These are phyloP conservation scores for Globisporangium mamillatum DNA, from an alignment of 352 stramenopile species.

Conservation along the genomic window DNA sequence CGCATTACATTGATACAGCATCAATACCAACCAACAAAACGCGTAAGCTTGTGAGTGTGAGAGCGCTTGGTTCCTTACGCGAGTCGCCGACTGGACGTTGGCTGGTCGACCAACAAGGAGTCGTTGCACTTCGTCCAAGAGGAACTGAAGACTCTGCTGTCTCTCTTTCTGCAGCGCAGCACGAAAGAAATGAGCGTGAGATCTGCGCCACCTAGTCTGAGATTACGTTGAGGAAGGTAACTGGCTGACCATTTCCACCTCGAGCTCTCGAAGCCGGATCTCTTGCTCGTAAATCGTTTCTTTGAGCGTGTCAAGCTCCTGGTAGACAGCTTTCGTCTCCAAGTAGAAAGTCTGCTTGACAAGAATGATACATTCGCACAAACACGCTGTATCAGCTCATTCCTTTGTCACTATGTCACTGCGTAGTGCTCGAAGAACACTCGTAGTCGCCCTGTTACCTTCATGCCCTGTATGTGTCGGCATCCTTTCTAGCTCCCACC, in stretches of 20 bases:
- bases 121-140: conserved; percentile 31
- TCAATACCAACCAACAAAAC: neutral
- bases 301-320: conserved; percentile 58
- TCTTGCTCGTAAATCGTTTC: conserved; percentile 65
- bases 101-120: conserved; percentile 24
- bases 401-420: too few relatives aligned
- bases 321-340: conserved; percentile 44
- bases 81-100: neutral
- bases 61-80: neutral
- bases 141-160: conserved; percentile 46
- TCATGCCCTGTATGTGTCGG: conserved; percentile 63
- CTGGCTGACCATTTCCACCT: conserved; percentile 38
- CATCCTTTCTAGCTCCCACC: conserved; percentile 57
- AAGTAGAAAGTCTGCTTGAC: conserved; percentile 46
- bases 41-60: neutral
- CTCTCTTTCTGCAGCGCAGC: conserved; percentile 44
- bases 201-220: neutral
- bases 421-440: too few relatives aligned
- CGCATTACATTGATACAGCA: too few relatives aligned
- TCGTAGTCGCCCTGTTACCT: conserved; percentile 23
- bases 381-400: too few relatives aligned
- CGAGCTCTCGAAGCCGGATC: conserved; percentile 40
- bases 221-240: neutral
- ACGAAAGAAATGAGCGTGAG: neutral
- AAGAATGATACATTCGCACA: too few relatives aligned